A percentile compares a stretch with the other conserved stretches of the same genome.
Evolutionary conservation across 805 yeast genomes (phyloP).

Genomic region (Suhomyces kilbournensis): DNA sequence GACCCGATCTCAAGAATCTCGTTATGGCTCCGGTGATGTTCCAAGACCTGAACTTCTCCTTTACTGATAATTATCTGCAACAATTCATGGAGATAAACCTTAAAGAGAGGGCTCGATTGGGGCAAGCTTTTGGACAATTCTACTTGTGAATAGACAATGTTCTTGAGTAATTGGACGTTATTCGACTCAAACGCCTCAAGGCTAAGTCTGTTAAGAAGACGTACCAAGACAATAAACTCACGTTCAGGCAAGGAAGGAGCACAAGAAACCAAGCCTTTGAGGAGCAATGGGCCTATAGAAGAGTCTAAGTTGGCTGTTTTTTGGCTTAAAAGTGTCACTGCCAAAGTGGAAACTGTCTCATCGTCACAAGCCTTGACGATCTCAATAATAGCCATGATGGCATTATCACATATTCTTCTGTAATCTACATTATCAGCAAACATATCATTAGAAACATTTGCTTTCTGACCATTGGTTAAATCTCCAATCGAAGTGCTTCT

Average conservation of each 20-base stretch:
- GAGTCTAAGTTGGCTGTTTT: constrained; percentile 53
- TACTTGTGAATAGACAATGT: constrained; percentile 51
- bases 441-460: neutral
- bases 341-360: constrained; percentile 68
- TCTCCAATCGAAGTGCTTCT: constrained; percentile 10
- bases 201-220: constrained; percentile 52
- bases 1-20: constrained; percentile 70
- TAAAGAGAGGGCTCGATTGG: constrained; percentile 43
- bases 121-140: constrained; percentile 41
- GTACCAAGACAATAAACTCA: constrained; percentile 64
- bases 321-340: constrained; percentile 79
- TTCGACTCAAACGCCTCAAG: constrained; percentile 42
- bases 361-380: constrained; percentile 67
- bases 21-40: constrained; percentile 74
- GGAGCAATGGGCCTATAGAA: constrained; percentile 52
- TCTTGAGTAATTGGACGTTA: constrained; percentile 34
- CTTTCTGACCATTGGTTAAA: neutral
- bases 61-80: constrained; percentile 64
- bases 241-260: constrained; percentile 60
- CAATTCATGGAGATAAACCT: constrained; percentile 60
- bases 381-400: constrained; percentile 64
- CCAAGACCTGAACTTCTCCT: constrained; percentile 75
- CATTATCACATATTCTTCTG: constrained; percentile 53
- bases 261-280: constrained; percentile 61
- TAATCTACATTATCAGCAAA: constrained; percentile 29